These are phyloP conservation scores for Plenodomus biglobosus DNA, from an alignment of 2,329 filamentous ascomycete species.

Conservation along the genomic window DNA sequence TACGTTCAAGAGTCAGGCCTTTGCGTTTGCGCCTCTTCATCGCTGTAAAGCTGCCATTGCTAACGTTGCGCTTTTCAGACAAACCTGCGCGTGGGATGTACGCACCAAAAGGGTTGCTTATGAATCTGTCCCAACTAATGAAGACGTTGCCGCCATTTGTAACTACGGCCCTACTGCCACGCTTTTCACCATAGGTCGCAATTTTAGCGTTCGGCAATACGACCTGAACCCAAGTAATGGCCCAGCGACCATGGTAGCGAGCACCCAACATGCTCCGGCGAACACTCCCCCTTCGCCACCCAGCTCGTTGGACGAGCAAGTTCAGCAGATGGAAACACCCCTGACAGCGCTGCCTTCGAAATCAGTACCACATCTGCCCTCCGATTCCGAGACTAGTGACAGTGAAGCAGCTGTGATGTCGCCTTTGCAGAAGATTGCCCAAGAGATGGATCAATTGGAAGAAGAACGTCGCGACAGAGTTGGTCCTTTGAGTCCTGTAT, in stretches of 20 bases:
- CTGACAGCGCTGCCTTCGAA: constrained; percentile 33
- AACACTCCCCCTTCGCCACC: constrained; percentile 79
- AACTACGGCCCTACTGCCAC: constrained; percentile 89
- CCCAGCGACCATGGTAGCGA: constrained; percentile 75
- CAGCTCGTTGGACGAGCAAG: constrained; percentile 74
- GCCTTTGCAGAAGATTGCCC: constrained; percentile 72
- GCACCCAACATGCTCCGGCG: constrained; percentile 81
- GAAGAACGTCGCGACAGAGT: constrained; percentile 63
- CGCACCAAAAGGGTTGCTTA: constrained; percentile 95
- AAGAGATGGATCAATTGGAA: constrained; percentile 67
- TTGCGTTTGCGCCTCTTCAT: constrained; percentile 7
- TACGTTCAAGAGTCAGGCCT: constrained; percentile 54
- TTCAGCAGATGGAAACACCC: constrained; percentile 46
- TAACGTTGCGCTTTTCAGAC: constrained; percentile 50
- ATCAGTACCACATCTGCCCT: constrained; percentile 37
- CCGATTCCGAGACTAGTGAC: constrained; percentile 67
- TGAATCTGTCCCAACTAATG: constrained; percentile 81
- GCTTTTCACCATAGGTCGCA: constrained; percentile 85
- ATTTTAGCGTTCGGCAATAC: constrained; percentile 91
- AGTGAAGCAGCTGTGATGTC: constrained; percentile 65
- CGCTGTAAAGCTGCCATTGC: constrained; percentile 8
- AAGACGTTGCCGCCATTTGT: constrained; percentile 77
- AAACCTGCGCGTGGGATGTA: constrained; percentile 95
- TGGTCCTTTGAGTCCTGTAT: constrained; percentile 67
- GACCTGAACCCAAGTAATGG: constrained; percentile 71